Evolutionary conservation across 306 rosid genomes (phyloP).

Genomic region (Cucurbita moschata): DNA sequence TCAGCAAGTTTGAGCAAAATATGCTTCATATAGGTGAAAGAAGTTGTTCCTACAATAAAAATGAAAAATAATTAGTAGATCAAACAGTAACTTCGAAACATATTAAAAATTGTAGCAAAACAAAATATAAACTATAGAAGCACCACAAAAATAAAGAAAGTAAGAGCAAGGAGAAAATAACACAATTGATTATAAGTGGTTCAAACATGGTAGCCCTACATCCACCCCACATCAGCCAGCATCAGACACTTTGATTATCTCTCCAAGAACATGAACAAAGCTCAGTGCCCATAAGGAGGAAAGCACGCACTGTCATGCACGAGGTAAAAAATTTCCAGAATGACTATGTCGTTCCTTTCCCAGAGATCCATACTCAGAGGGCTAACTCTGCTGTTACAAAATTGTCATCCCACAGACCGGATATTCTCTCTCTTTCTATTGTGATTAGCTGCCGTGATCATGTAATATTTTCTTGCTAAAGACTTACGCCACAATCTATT

Average conservation of each 20-base stretch:
- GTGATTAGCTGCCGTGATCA: neutral
- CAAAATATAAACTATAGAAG: neutral
- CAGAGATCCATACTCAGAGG: neutral
- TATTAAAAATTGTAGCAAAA: neutral
- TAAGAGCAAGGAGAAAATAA: neutral
- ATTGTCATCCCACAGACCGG: neutral
- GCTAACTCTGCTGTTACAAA: neutral
- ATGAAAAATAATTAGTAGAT: neutral
- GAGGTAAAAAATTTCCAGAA: neutral
- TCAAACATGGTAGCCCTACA: neutral
- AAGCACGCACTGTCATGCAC: neutral
- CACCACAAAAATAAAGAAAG: neutral
- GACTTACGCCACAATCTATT: neutral
- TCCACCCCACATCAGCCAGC: neutral
- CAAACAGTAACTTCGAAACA: neutral
- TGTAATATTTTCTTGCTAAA: neutral
- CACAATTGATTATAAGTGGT: neutral
- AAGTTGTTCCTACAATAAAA: conserved; percentile 46
- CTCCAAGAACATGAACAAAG: neutral
- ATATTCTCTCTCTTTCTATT: neutral
- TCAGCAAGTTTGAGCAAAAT: conserved; percentile 66
- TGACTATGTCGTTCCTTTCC: neutral
- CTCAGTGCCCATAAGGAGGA: neutral
- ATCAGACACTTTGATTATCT: neutral
- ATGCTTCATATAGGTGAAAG: conserved; percentile 42